Percentiles rank a stretch among this genome's conserved stretches.
phyloP scores from a whole-genome alignment of 139 green algal genomes.

The Asterochloris sp. region DNA sequence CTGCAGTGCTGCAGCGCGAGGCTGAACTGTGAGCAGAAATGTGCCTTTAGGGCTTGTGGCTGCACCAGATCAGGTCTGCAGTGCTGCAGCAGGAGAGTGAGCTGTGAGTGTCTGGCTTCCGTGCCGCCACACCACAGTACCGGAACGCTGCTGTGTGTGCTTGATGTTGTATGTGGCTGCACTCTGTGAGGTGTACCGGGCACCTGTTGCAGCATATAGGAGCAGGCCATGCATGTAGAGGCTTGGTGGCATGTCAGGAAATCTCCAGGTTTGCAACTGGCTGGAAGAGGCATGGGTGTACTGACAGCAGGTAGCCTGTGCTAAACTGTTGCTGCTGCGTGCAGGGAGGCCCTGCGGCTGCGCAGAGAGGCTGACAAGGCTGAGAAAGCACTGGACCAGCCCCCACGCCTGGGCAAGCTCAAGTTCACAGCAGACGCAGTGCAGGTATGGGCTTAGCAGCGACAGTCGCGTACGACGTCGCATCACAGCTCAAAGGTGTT shows the following conservation, averaged over 20 bases:
- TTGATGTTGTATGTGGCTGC: background rate
- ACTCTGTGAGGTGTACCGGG: background rate
- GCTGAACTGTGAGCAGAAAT: background rate
- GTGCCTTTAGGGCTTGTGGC: background rate
- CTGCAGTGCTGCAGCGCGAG: no score
- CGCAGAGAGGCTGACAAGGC: constrained; percentile 11
- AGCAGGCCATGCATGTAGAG: no score
- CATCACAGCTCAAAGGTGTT: no score
- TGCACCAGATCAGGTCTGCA: background rate
- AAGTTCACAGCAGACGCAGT: constrained; percentile 57
- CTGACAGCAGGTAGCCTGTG: no score
- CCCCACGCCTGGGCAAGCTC: constrained; percentile 61
- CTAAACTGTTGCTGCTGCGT: background rate
- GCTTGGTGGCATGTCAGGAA: no score
- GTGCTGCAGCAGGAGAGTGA: background rate
- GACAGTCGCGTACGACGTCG: background rate
- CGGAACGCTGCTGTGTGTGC: no score
- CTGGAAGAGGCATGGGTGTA: no score
- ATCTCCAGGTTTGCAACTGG: no score
- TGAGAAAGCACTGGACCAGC: constrained; percentile 33
- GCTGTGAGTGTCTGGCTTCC: background rate
- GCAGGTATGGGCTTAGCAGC: constrained; percentile 38
- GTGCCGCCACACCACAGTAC: no score
- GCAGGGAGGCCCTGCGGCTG: background rate
- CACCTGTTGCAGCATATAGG: background rate